phyloP scores from a whole-genome alignment of 139 green algal genomes.

The Yamagishiella unicocca region DNA sequence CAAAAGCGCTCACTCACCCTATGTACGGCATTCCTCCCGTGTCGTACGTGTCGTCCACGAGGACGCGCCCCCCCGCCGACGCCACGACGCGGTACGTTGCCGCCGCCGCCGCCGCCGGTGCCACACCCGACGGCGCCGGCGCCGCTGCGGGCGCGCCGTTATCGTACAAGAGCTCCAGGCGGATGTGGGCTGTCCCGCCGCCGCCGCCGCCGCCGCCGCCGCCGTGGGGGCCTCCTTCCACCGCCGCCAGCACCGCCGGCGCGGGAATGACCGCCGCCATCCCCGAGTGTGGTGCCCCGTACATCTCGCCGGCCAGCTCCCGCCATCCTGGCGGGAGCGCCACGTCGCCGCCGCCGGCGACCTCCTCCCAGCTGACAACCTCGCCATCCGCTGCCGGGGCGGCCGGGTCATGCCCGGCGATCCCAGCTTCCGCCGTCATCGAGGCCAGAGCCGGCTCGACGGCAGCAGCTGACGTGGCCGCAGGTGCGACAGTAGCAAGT shows the following conservation, averaged over 20 bases:
- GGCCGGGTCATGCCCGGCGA: too few relatives aligned
- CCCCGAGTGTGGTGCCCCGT: too few relatives aligned
- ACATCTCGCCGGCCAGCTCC: not conserved
- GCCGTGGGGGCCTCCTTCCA: not conserved
- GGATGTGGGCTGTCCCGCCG: not conserved
- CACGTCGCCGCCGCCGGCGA: not conserved
- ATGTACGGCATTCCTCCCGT: not conserved
- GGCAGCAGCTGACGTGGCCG: too few relatives aligned
- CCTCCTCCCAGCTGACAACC: not conserved
- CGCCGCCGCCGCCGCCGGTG: not conserved
- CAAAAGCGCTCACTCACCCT: not conserved
- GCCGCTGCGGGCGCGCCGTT: not conserved
- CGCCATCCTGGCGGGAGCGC: not conserved
- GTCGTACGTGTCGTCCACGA: slow-evolving; percentile 4
- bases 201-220: not conserved
- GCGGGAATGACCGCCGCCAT: not conserved
- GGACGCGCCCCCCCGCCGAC: not conserved
- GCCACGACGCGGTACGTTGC: not conserved
- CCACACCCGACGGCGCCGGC: not conserved
- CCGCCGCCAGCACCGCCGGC: not conserved
- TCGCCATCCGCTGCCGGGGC: too few relatives aligned
- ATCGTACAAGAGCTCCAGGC: slow-evolving; percentile 2
- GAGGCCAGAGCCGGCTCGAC: not conserved
- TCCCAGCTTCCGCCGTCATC: too few relatives aligned
- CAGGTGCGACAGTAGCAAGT: too few relatives aligned